Evolutionary conservation across 225 moss, liverwort and hornwort genomes (phyloP), one percentile per base, ranked within the genome.

Genomic region (Physcomitrellopsis africana): DNA sequence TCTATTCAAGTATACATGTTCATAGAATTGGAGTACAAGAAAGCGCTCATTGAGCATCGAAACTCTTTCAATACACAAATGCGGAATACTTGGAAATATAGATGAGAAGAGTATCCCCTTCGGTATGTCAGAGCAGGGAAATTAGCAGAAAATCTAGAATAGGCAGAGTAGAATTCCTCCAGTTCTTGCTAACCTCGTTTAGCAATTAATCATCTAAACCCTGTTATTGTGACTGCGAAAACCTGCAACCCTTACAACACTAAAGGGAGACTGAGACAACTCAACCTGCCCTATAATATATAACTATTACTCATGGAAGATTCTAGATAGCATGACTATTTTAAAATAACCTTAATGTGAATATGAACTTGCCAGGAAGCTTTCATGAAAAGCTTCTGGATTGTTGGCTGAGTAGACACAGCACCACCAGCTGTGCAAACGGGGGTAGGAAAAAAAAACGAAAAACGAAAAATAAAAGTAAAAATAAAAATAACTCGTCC

Each of bases 341-440:
- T 49, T 56, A 63, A 32, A 17, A 20, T 10, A 59, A 23, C 29
- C 29, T 37, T 24, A 48, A 1, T 44, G 51, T 27, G 0, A 11
- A 64, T 45, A 29, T 41, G 61, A 3, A 37, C 3, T n/a, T 52
- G 29, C 63, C 8, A 13, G 53, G 18, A 63, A 65, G 27, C 0
- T 48, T 20, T 14, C 58, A 57, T 58, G 47, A 7, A 64, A 32
- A 18, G 19, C 20, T 56, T 76, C 79, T 68, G 43, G 6, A 68
- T 76, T 51, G 19, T 58, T 63, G 15, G 20, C 51, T 45, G 45
- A 26, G 55, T 44, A 24, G 27, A 9, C 56, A 56, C 27, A 47
- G 13, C 54, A 63, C n/a, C 54, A 0, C n/a, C 18, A 66, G 16
- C 56, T 42, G 12, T 20, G 24, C 24, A 24, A 24, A 24, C 24